A percentile compares a stretch with the other conserved stretches of the same genome.
These are phyloP conservation scores for Pseudodiploospora longispora DNA, from an alignment of 2,329 filamentous ascomycete genomes.

Conservation along the genomic window DNA sequence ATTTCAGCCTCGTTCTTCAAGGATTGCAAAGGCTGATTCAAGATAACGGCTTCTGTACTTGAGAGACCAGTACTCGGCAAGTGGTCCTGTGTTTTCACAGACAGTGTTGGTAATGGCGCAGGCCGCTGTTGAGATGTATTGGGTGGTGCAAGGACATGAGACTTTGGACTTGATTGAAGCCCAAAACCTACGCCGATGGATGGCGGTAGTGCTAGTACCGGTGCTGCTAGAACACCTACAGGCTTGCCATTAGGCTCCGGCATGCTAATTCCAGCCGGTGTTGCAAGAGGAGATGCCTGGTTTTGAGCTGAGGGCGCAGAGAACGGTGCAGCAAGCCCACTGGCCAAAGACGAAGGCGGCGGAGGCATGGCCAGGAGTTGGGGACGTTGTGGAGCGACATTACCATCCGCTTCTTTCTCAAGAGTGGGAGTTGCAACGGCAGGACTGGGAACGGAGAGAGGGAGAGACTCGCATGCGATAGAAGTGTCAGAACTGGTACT, in stretches of 20 bases:
- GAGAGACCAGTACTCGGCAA: too few relatives aligned
- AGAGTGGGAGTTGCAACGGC: background rate
- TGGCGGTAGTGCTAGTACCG: slow-evolving; percentile 28
- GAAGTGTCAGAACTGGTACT: background rate
- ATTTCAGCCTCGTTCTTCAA: background rate
- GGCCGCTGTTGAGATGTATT: slow-evolving; percentile 28
- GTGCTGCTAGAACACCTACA: slow-evolving; percentile 28
- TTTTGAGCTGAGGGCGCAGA: slow-evolving; percentile 10
- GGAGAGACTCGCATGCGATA: background rate
- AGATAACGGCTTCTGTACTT: background rate
- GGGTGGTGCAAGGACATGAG: slow-evolving; percentile 37
- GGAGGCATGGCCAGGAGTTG: slow-evolving; percentile 15
- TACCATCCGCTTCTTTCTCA: background rate
- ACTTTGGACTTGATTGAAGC: slow-evolving; percentile 24
- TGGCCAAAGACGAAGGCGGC: slow-evolving; percentile 7
- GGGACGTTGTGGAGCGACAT: background rate
- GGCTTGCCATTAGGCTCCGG: slow-evolving; percentile 17
- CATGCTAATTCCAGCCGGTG: slow-evolving; percentile 12
- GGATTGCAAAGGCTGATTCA: background rate
- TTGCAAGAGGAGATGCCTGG: slow-evolving; percentile 10
- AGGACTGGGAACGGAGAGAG: background rate
- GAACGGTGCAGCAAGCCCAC: slow-evolving; percentile 10
- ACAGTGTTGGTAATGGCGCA: slow-evolving; percentile 11
- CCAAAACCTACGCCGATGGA: slow-evolving; percentile 17
- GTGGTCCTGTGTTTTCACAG: background rate